Percentiles rank a stretch among this genome's conserved stretches.
phyloP scores from a whole-genome alignment of 1,284 basidiomycete species.

The Cystobasidiaceae sp. region DNA sequence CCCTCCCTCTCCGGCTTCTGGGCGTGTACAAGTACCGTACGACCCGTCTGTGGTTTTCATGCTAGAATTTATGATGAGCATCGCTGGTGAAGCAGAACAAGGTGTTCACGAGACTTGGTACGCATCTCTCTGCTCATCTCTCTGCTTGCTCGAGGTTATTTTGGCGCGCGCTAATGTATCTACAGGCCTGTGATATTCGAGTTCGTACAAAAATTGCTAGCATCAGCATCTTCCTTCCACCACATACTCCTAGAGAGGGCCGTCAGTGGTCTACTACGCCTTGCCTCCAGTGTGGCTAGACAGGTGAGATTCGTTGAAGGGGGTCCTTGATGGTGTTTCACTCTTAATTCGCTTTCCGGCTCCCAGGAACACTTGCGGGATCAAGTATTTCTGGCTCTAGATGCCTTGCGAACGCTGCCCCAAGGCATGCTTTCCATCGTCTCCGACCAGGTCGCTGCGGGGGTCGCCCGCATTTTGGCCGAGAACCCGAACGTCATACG shows the following conservation, averaged over 20 bases:
- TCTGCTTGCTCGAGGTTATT: slow-evolving; percentile 46
- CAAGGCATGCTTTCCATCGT: slow-evolving; percentile 70
- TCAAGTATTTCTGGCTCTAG: slow-evolving; percentile 88
- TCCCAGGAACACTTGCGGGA: slow-evolving; percentile 68
- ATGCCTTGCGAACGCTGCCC: slow-evolving; percentile 76
- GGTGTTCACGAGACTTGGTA: slow-evolving; percentile 79
- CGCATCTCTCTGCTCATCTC: background rate
- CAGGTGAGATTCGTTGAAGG: slow-evolving; percentile 54
- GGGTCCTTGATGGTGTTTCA: background rate
- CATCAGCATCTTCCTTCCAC: slow-evolving; percentile 72
- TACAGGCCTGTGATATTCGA: slow-evolving; percentile 80
- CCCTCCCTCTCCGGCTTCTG: slow-evolving; percentile 24
- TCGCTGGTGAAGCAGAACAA: slow-evolving; percentile 67
- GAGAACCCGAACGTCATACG: slow-evolving; percentile 66
- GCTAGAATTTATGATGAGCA: slow-evolving; percentile 86
- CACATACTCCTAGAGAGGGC: slow-evolving; percentile 90
- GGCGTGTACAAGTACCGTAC: slow-evolving; percentile 62
- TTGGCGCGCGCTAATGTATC: background rate
- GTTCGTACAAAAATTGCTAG: slow-evolving; percentile 75
- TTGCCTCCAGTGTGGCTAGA: slow-evolving; percentile 71
- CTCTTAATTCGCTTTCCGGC: background rate
- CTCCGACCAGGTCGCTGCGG: slow-evolving; percentile 83
- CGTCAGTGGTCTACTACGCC: slow-evolving; percentile 76
- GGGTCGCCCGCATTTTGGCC: slow-evolving; percentile 70
- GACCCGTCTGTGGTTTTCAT: slow-evolving; percentile 92